Evolutionary conservation across 768 basidiomycete genomes (phyloP).

Genomic region (Boletellus ananas): DNA sequence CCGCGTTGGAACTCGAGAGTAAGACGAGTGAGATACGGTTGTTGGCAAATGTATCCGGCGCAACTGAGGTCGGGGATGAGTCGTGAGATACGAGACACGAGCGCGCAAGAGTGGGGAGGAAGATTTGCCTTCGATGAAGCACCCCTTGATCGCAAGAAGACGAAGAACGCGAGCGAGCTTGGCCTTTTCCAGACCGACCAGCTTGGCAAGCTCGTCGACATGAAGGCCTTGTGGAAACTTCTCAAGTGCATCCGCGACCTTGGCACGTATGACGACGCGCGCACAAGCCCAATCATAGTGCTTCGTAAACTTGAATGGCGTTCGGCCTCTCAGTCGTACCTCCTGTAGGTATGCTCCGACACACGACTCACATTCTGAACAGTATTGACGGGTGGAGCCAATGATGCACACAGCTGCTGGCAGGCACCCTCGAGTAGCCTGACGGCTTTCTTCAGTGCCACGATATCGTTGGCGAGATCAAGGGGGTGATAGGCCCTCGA

Average conservation of each 20-base stretch:
- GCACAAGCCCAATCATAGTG: slow-evolving; percentile 27
- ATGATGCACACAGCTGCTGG: slow-evolving; percentile 25
- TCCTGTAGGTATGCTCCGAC: background rate
- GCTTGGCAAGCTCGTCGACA: slow-evolving; percentile 23
- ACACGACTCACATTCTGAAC: slow-evolving; percentile 20
- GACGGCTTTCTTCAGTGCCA: slow-evolving; percentile 24
- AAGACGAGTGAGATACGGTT: slow-evolving; percentile 33
- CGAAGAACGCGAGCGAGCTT: slow-evolving; percentile 32
- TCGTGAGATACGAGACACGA: background rate
- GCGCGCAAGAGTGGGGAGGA: background rate
- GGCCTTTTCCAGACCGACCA: slow-evolving; percentile 21
- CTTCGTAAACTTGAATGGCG: slow-evolving; percentile 10
- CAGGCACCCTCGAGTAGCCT: slow-evolving; percentile 26
- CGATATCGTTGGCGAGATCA: slow-evolving; percentile 16
- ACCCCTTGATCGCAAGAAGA: slow-evolving; percentile 28
- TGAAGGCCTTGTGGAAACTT: slow-evolving; percentile 27
- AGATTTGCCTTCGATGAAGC: slow-evolving; percentile 28
- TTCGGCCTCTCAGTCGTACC: background rate
- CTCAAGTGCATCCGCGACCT: slow-evolving; percentile 27
- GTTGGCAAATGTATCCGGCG: slow-evolving; percentile 28
- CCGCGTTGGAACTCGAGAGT: slow-evolving; percentile 9
- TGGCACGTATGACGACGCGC: slow-evolving; percentile 21
- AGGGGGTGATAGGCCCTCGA: slow-evolving; percentile 21
- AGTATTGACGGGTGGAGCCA: slow-evolving; percentile 25
- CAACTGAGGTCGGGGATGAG: slow-evolving; percentile 13